Percentiles rank a stretch among this genome's conserved stretches.
Evolutionary conservation across 1,284 basidiomycete genomes (phyloP).

Genomic region (Marasmius tenuissimus): DNA sequence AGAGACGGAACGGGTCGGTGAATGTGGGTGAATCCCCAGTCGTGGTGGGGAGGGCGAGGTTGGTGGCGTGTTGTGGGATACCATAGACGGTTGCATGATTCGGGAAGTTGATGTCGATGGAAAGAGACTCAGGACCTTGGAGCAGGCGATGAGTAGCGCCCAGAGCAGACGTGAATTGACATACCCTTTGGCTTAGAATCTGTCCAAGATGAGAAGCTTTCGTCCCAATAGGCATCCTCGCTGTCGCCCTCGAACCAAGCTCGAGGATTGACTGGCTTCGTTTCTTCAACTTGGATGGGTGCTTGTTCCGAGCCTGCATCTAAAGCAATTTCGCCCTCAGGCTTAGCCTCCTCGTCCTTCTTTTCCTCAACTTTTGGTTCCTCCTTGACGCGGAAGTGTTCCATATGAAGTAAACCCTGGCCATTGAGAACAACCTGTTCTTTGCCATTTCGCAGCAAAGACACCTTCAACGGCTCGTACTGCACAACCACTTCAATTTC

Average conservation of each 20-base stretch:
- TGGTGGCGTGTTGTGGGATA: slow-evolving; percentile 95
- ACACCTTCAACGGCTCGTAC: slow-evolving; percentile 75
- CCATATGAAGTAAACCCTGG: slow-evolving; percentile 91
- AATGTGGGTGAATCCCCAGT: slow-evolving; percentile 70
- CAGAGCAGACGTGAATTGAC: slow-evolving; percentile 5
- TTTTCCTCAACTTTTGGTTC: slow-evolving; percentile 41
- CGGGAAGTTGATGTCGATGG: slow-evolving; percentile 92
- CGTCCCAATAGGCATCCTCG: slow-evolving; percentile 88
- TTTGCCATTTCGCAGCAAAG: slow-evolving; percentile 70
- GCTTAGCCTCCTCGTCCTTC: slow-evolving; percentile 32
- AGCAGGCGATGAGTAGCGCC: neutral
- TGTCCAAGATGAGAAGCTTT: slow-evolving; percentile 82
- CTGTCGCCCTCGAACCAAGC: slow-evolving; percentile 88
- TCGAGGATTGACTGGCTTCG: slow-evolving; percentile 42
- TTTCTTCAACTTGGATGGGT: slow-evolving; percentile 44
- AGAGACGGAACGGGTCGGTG: slow-evolving; percentile 92
- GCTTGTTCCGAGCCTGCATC: slow-evolving; percentile 49
- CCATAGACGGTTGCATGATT: slow-evolving; percentile 89
- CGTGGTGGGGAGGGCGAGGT: slow-evolving; percentile 86
- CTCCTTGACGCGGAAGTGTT: slow-evolving; percentile 86
- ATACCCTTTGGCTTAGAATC: slow-evolving; percentile 95
- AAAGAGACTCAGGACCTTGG: slow-evolving; percentile 88
- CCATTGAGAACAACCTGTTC: slow-evolving; percentile 91
- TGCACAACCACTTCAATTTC: slow-evolving; percentile 68
- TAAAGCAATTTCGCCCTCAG: slow-evolving; percentile 39